Base-by-base conservation (phyloP, 441 rosid species). In the Theobroma grandiflorum region DNA sequence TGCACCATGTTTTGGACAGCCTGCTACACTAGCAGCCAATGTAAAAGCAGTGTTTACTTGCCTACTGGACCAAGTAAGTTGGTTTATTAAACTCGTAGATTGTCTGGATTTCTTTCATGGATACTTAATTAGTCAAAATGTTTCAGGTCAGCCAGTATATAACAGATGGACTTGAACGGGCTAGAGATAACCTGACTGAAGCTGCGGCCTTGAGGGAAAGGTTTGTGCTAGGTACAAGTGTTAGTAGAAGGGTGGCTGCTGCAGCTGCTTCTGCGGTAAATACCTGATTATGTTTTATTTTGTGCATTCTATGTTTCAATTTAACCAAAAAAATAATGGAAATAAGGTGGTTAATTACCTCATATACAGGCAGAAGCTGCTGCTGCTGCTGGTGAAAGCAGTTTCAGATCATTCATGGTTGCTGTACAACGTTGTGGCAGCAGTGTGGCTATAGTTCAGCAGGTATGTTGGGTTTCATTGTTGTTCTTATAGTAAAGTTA, bases 181-280 rank as follows among this genome's bases (percentile, higher is more conserved):
- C 99, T 77, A 90, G 99, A 83, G 98, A 92, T 76, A 80, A 98
- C 91, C 87, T 97, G 82, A 88, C 94, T 62, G 99, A 97, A 89
- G 98, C 99, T 84, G 98, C 99, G 77, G 89, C 95, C 72, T 84
- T 92, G 89, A 92, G 99, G 92, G 99, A 97, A 90, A 93, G 88
- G 85, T 95, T 91, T 93, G 95, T 95, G 88, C 87, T 93, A 90
- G 97, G 98, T 80, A 89, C 98, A 83, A 90, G 64, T 72, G 69
- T 97, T 75, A 92, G 98, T 87, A 90, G 98, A 85, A 92, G 99
- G 88, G 99, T 94, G 82, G 98, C 99, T 82, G 99, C 99, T 79
- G 99, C 99, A 50, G 99, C 99, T 91, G 98, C 97, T 83, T 97
- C 99, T 65, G 99, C 98, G 84, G 99, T 97, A 92, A 89, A 79